phyloP scores from a whole-genome alignment of 202 grass and related monocot species.

The Bolboschoenoplectus hybrid region DNA sequence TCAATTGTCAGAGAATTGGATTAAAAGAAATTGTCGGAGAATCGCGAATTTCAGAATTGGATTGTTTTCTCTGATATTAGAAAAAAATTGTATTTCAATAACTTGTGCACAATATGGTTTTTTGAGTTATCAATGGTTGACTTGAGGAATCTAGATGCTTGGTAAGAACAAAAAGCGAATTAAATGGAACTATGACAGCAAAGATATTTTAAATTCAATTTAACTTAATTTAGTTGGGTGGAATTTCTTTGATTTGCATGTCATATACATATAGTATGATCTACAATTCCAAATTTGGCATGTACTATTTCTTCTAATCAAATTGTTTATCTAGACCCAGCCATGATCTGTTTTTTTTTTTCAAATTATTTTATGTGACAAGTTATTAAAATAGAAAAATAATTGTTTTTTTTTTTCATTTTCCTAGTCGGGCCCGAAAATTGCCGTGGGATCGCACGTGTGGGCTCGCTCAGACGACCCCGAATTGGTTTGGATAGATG shows the following conservation, averaged over 20 bases:
- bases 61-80: not conserved
- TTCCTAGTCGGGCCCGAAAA: conserved; percentile 50
- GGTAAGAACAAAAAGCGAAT: not conserved
- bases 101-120: not conserved
- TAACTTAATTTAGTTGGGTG: not conserved
- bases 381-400: not conserved
- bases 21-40: not conserved
- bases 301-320: not conserved
- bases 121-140: conserved; percentile 11
- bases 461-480: conserved; percentile 75
- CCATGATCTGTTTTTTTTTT: not conserved
- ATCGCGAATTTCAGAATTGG: not conserved
- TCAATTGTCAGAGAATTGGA: too few species aligned
- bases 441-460: conserved; percentile 84
- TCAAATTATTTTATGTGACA: not conserved
- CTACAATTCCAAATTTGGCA: not conserved
- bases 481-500: conserved; percentile 85
- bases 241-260: not conserved
- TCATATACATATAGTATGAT: not conserved
- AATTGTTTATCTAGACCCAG: not conserved
- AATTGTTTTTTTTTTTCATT: not conserved
- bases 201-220: not conserved
- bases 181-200: not conserved
- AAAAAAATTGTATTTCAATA: not conserved
- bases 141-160: not conserved